phyloP scores from a whole-genome alignment of 768 basidiomycete species.

The Leccinum incarnatum region DNA sequence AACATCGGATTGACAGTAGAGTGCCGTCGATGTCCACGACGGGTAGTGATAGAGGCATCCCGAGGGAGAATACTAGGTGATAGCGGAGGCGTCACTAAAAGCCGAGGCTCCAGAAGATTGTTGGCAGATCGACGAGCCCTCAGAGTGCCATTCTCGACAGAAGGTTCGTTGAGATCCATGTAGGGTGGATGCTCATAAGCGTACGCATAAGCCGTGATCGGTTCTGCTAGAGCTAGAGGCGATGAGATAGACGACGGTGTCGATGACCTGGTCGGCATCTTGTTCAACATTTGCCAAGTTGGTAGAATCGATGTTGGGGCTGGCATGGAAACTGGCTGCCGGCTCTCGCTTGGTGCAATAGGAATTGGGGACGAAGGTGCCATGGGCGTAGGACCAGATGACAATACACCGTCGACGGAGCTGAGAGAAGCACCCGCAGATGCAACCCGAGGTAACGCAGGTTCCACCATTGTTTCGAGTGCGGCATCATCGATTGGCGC shows the following conservation, averaged over 20 bases:
- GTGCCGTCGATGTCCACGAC: slow-evolving; percentile 65
- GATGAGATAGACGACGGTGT: slow-evolving; percentile 89
- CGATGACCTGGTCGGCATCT: slow-evolving; percentile 73
- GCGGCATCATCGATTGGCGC: slow-evolving; percentile 29
- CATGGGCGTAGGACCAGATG: slow-evolving; percentile 69
- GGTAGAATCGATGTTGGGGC: slow-evolving; percentile 44
- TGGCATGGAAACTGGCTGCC: slow-evolving; percentile 32
- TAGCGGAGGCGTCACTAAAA: slow-evolving; percentile 70
- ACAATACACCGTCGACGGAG: slow-evolving; percentile 29
- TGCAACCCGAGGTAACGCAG: slow-evolving; percentile 4
- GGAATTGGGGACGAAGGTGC: slow-evolving; percentile 48
- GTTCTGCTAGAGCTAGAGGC: slow-evolving; percentile 79
- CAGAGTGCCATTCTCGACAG: slow-evolving; percentile 40
- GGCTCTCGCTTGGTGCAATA: slow-evolving; percentile 19
- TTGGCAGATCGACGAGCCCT: slow-evolving; percentile 65
- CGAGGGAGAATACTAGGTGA: slow-evolving; percentile 59
- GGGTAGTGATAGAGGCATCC: slow-evolving; percentile 42
- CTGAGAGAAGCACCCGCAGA: slow-evolving; percentile 18
- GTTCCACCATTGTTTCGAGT: slow-evolving; percentile 24
- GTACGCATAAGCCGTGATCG: slow-evolving; percentile 69
- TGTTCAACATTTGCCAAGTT: slow-evolving; percentile 39
- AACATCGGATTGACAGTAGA: slow-evolving; percentile 65
- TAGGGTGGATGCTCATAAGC: slow-evolving; percentile 60
- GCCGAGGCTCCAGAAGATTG: slow-evolving; percentile 62
- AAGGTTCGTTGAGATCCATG: slow-evolving; percentile 62